Percentiles rank a stretch among this genome's conserved stretches.
Conservation (phyloP, 441 rosid genomes). For the Aquilaria agallochum region DNA sequence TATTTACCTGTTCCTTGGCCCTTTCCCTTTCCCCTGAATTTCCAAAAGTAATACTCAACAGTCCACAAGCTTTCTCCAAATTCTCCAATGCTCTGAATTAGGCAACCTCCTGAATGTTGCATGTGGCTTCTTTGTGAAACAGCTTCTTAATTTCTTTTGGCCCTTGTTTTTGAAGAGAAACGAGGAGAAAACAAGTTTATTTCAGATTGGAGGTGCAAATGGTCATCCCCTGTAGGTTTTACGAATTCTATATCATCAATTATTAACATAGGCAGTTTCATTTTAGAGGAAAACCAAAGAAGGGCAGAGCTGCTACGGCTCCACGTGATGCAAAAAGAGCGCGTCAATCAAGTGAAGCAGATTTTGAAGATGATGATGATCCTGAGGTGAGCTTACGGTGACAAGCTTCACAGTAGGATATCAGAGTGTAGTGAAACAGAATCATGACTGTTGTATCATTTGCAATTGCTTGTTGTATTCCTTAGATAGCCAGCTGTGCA, state of each 20-base stretch:
- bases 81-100: no score
- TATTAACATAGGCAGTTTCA: not conserved
- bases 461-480: not conserved
- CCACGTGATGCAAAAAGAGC: slow-evolving; percentile 19
- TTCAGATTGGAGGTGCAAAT: not conserved
- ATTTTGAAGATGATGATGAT: slow-evolving; percentile 27
- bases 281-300: slow-evolving; percentile 25
- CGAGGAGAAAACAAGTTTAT: not conserved
- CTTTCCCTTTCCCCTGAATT: no score
- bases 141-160: not conserved
- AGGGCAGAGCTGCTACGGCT: slow-evolving; percentile 7
- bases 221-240: slow-evolving; percentile 1
- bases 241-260: not conserved
- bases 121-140: no score
- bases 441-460: not conserved
- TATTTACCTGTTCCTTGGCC: no score
- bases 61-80: no score
- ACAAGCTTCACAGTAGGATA: not conserved
- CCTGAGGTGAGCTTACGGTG: slow-evolving; percentile 17
- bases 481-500: slow-evolving; percentile 1
- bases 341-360: slow-evolving; percentile 16
- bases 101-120: no score
- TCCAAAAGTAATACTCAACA: no score
- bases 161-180: slow-evolving; percentile 4
- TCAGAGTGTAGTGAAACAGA: not conserved